Percentiles rank a stretch among this genome's conserved stretches.
Evolutionary conservation across 805 yeast species (phyloP).

Genomic region (Clavispora asparagi): DNA sequence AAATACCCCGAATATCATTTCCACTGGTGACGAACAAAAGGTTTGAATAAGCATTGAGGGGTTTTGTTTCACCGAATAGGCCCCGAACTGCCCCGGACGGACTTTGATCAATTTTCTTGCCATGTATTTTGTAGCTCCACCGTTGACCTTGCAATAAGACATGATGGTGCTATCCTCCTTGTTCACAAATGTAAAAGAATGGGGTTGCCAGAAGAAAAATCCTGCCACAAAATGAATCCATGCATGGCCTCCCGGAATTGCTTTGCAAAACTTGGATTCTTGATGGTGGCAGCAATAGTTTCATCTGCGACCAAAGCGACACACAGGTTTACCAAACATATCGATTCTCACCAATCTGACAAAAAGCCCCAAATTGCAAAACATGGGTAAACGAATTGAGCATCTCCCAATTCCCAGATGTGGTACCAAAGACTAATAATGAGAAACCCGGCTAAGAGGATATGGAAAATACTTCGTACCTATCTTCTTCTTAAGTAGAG

Average conservation of each 20-base stretch:
- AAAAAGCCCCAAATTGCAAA: conserved; percentile 56
- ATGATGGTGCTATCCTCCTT: conserved; percentile 17
- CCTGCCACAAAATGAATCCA: conserved; percentile 52
- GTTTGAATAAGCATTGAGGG: conserved; percentile 46
- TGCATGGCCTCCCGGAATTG: conserved; percentile 53
- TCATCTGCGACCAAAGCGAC: conserved; percentile 36
- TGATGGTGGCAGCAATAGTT: conserved; percentile 41
- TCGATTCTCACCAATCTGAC: conserved; percentile 27
- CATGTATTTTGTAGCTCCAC: conserved; percentile 32
- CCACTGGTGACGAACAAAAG: conserved; percentile 69
- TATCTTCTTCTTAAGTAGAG: conserved; percentile 15
- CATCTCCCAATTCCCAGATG: conserved; percentile 16
- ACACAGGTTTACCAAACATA: conserved; percentile 31
- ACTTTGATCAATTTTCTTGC: conserved; percentile 24
- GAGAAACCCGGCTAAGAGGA: conserved; percentile 17
- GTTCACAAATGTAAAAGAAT: conserved; percentile 44
- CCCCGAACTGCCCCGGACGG: too few species aligned
- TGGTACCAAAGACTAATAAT: conserved; percentile 18
- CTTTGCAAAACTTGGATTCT: conserved; percentile 46
- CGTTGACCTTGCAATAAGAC: conserved; percentile 32
- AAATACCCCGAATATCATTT: conserved; percentile 62
- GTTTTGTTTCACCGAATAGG: conserved; percentile 45
- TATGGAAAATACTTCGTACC: conserved; percentile 24
- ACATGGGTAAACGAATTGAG: conserved; percentile 41
- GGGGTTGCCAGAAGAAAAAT: conserved; percentile 59